phyloP scores from a whole-genome alignment of 805 yeast species.

The Saccharomycopsis schoenii region DNA sequence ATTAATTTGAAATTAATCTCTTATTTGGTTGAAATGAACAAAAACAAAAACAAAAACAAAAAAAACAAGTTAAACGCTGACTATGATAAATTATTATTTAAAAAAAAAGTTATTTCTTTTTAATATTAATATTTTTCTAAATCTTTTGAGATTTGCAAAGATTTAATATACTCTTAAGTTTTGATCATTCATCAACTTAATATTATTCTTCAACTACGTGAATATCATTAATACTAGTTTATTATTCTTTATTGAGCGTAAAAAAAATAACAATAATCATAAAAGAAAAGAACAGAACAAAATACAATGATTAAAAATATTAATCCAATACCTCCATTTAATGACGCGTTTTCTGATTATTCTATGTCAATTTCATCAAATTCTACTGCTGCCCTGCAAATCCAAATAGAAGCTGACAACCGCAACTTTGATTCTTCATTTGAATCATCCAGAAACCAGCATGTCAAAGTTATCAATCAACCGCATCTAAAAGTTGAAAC shows the following conservation, averaged over 20 bases:
- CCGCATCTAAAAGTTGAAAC: background rate
- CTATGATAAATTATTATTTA: background rate
- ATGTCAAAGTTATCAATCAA: background rate
- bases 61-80: background rate
- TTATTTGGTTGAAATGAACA: background rate
- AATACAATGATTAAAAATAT: background rate
- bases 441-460: background rate
- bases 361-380: background rate
- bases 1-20: too few species aligned
- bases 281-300: background rate
- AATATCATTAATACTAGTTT: too few species aligned
- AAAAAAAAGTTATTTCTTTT: background rate
- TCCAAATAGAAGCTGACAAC: background rate
- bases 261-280: too few species aligned
- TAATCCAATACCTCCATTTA: background rate
- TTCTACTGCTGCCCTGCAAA: background rate
- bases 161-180: too few species aligned
- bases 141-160: too few species aligned
- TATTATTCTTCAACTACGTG: too few species aligned
- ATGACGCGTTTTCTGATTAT: background rate
- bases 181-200: too few species aligned
- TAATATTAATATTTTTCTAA: background rate
- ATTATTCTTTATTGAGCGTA: too few species aligned
- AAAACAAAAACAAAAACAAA: background rate
- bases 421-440: background rate